phyloP scores from a whole-genome alignment of 2,329 filamentous ascomycete genomes.

The Cryphonectria parasitica region DNA sequence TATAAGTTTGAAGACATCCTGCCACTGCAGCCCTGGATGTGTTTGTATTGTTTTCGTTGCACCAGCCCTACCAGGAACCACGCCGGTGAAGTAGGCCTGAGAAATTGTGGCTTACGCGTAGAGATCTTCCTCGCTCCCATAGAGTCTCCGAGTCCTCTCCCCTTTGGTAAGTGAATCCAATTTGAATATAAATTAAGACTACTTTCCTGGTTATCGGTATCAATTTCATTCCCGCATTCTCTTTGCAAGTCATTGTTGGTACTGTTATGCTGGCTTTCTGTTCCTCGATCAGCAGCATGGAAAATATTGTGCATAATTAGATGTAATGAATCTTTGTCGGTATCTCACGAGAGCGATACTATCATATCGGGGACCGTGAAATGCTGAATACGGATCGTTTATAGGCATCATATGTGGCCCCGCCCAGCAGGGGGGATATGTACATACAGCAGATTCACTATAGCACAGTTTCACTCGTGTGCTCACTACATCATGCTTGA shows the following conservation, averaged over 20 bases:
- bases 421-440: not conserved
- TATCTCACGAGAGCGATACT: not conserved
- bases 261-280: not conserved
- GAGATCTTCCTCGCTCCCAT: too few relatives aligned
- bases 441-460: not conserved
- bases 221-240: not conserved
- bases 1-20: too few relatives aligned
- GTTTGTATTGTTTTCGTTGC: not conserved
- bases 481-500: not conserved
- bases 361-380: not conserved
- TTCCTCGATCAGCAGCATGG: not conserved
- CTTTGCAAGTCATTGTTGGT: not conserved
- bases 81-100: conserved; percentile 12
- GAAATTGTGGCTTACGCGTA: too few relatives aligned
- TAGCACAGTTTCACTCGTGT: not conserved
- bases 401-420: not conserved
- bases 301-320: not conserved
- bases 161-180: too few relatives aligned
- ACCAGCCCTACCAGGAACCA: conserved; percentile 33
- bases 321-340: not conserved
- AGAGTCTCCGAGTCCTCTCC: too few relatives aligned
- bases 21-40: not conserved
- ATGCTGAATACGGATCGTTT: not conserved
- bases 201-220: not conserved
- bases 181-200: not conserved